Evolutionary conservation across 352 stramenopile species (phyloP).

Genomic region (Globisporangium yorkense): DNA sequence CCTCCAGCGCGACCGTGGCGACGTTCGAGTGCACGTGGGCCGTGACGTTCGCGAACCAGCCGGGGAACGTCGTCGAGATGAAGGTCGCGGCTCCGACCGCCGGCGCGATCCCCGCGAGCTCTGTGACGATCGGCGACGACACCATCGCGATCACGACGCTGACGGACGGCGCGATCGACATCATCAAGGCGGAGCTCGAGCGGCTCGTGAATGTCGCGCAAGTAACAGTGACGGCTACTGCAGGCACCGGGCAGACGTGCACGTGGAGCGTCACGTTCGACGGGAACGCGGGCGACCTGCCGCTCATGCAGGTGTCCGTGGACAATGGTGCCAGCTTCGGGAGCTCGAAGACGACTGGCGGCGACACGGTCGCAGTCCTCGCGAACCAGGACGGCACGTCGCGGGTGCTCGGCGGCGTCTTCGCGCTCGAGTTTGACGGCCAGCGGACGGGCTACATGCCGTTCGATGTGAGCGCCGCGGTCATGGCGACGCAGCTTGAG

Average conservation of each 20-base stretch:
- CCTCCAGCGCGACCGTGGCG: constrained; percentile 31
- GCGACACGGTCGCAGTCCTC: constrained; percentile 46
- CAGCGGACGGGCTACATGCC: constrained; percentile 90
- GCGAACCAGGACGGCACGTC: constrained; percentile 45
- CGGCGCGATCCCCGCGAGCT: constrained; percentile 22
- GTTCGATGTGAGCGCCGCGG: constrained; percentile 82
- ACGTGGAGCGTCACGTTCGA: constrained; percentile 93
- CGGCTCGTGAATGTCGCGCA: constrained; percentile 84
- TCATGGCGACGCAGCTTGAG: constrained; percentile 88
- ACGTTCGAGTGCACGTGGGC: constrained; percentile 81
- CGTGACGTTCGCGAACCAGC: constrained; percentile 87
- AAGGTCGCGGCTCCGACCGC: constrained; percentile 49
- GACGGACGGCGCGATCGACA: constrained; percentile 79
- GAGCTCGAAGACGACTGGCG: constrained; percentile 18
- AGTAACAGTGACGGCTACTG: constrained; percentile 78
- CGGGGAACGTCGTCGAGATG: constrained; percentile 81
- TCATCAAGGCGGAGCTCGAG: constrained; percentile 94
- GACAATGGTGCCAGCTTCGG: constrained; percentile 33
- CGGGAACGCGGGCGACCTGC: constrained; percentile 86
- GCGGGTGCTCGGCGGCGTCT: constrained; percentile 54
- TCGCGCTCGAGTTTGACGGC: constrained; percentile 86
- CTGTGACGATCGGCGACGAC: constrained; percentile 70
- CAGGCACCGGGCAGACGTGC: constrained; percentile 68
- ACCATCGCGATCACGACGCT: constrained; percentile 73
- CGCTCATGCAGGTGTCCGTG: constrained; percentile 46